Conservation (phyloP, 176 grass and related monocot species). For the Thalia dealbata region DNA sequence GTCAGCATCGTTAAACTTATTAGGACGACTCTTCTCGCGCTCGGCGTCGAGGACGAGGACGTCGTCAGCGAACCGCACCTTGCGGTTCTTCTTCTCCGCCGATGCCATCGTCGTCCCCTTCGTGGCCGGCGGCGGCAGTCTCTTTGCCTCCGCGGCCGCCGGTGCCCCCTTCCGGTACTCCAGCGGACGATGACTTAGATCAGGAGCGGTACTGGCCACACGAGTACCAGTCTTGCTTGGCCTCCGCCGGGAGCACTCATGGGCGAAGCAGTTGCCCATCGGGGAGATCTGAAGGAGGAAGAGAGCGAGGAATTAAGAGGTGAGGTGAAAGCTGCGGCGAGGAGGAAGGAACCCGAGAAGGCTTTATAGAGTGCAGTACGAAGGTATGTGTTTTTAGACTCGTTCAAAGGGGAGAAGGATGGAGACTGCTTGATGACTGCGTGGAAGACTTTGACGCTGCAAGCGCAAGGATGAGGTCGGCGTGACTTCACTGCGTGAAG, state of each 20-base stretch:
- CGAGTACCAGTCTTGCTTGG: too few species aligned
- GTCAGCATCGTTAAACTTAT: too few species aligned
- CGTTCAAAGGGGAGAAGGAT: background rate
- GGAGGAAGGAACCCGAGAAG: too few species aligned
- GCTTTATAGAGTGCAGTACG: too few species aligned
- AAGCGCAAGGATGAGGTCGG: background rate
- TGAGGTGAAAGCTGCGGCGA: too few species aligned
- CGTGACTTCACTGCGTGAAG: background rate
- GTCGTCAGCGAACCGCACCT: slow-evolving; percentile 1
- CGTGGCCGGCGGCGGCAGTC: too few species aligned
- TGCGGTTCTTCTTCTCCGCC: background rate
- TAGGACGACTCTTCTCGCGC: background rate
- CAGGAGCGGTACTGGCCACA: background rate
- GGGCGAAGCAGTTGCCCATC: too few species aligned
- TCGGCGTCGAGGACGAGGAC: background rate
- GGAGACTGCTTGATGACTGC: background rate
- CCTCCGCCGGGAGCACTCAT: too few species aligned
- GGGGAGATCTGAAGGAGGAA: too few species aligned
- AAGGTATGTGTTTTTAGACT: background rate
- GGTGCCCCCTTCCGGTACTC: too few species aligned
- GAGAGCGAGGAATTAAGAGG: too few species aligned
- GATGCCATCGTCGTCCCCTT: background rate
- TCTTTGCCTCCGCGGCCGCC: background rate
- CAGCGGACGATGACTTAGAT: too few species aligned
- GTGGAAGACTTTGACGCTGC: background rate